These are phyloP conservation scores for Salinomyces thailandicus DNA, from an alignment of 2,329 filamentous ascomycete species.

Conservation along the genomic window DNA sequence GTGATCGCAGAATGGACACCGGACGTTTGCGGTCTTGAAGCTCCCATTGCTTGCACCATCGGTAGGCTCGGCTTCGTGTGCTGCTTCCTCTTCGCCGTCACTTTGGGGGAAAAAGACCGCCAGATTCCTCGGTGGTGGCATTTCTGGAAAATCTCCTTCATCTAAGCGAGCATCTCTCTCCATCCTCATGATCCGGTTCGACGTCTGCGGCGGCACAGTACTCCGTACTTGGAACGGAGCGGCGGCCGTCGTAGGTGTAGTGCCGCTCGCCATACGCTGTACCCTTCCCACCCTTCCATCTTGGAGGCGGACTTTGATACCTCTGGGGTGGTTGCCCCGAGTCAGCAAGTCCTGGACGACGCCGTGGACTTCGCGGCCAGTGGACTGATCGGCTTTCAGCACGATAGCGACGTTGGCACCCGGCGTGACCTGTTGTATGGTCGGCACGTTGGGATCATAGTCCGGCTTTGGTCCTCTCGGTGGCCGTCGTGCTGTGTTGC, in stretches of 20 bases:
- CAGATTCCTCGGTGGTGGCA: slow-evolving; percentile 19
- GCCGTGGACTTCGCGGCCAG: slow-evolving; percentile 59
- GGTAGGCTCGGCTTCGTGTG: slow-evolving; percentile 6
- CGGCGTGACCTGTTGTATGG: slow-evolving; percentile 40
- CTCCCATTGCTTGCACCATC: slow-evolving; percentile 9
- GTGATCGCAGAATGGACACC: slow-evolving; percentile 54
- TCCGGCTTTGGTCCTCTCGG: slow-evolving; percentile 1
- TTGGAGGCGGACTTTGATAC: slow-evolving; percentile 62
- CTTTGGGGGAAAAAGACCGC: slow-evolving; percentile 18
- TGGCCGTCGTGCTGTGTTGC: background rate
- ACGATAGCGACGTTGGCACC: slow-evolving; percentile 61
- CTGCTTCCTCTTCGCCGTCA: slow-evolving; percentile 19
- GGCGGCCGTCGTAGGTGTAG: background rate
- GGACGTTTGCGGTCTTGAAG: slow-evolving; percentile 22
- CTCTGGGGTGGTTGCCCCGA: slow-evolving; percentile 61
- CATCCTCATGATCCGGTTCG: slow-evolving; percentile 4
- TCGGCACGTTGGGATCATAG: slow-evolving; percentile 19
- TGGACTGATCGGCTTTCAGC: slow-evolving; percentile 65
- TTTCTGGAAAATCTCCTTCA: slow-evolving; percentile 9
- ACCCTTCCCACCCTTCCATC: slow-evolving; percentile 66
- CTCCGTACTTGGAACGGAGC: background rate
- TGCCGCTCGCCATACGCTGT: slow-evolving; percentile 44
- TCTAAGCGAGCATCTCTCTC: slow-evolving; percentile 6
- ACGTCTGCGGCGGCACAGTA: background rate
- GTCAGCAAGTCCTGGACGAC: slow-evolving; percentile 59